A percentile compares a stretch with the other conserved stretches of the same genome.
These are phyloP conservation scores for Solanum lycopersicoides DNA, from an alignment of 257 asterid genomes.

Conservation along the genomic window DNA sequence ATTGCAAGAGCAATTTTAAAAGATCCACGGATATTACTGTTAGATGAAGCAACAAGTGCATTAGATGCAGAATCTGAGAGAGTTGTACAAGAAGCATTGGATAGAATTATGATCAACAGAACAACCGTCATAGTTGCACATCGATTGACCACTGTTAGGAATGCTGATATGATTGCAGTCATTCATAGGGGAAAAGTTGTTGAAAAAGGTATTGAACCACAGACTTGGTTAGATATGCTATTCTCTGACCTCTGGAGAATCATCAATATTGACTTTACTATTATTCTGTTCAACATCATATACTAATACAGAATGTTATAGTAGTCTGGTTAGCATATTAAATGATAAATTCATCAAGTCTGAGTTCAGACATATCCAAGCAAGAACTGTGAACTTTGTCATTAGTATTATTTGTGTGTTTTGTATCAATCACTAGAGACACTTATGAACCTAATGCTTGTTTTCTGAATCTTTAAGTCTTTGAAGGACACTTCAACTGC, in stretches of 20 bases:
- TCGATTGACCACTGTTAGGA: slow-evolving; percentile 67
- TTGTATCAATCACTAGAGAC: not conserved
- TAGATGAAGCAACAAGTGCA: slow-evolving; percentile 89
- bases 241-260: not conserved
- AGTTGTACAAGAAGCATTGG: slow-evolving; percentile 77
- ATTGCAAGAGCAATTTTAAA: slow-evolving; percentile 78
- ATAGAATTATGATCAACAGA: slow-evolving; percentile 70
- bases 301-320: not conserved
- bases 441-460: not conserved
- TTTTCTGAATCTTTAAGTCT: not conserved
- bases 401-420: not conserved
- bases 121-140: slow-evolving; percentile 81
- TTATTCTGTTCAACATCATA: not conserved
- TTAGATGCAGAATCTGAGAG: slow-evolving; percentile 87
- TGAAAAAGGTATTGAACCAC: slow-evolving; percentile 45
- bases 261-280: not conserved
- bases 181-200: slow-evolving; percentile 68
- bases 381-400: not conserved
- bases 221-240: not conserved
- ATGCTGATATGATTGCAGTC: slow-evolving; percentile 72
- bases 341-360: not conserved
- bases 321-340: not conserved
- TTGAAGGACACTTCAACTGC: not conserved
- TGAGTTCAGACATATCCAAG: not conserved
- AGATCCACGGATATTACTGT: slow-evolving; percentile 65